Percentiles rank a stretch among this genome's conserved stretches.
Conservation (phyloP, 73 alveolate species). For the Paramecium pentaurelia region DNA sequence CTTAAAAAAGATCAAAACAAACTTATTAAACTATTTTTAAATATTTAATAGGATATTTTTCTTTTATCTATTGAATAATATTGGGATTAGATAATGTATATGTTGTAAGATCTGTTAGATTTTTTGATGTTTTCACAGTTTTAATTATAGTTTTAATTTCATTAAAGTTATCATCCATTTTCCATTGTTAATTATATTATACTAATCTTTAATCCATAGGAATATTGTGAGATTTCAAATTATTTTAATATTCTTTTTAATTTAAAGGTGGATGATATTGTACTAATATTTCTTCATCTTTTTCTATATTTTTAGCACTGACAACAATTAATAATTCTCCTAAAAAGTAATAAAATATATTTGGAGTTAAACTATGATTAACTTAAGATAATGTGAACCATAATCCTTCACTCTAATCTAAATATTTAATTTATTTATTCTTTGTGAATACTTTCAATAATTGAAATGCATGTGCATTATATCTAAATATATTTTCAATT, state of each 20-base stretch:
- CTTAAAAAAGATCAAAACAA: not conserved
- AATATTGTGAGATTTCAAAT: not conserved
- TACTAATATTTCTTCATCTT: slow-evolving; percentile 12
- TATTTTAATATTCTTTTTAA: not conserved
- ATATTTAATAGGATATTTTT: not conserved
- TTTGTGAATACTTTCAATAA: not conserved
- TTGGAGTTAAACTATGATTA: slow-evolving; percentile 31
- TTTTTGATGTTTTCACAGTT: not conserved
- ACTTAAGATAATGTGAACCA: not conserved
- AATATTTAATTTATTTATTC: not conserved
- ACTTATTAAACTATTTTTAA: not conserved
- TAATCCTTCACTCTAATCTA: slow-evolving; percentile 17
- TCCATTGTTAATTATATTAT: not conserved
- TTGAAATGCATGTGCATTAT: slow-evolving; percentile 7
- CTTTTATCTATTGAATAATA: not conserved
- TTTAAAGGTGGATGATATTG: slow-evolving; percentile 27
- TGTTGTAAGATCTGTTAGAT: not conserved
- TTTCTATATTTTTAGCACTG: not conserved
- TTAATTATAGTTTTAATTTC: not conserved
- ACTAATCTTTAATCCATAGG: not conserved
- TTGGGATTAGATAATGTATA: not conserved
- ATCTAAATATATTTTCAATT: not conserved
- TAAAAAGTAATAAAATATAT: not conserved
- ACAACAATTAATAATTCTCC: not conserved
- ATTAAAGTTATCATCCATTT: not conserved